A percentile compares a stretch with the other conserved stretches of the same genome.
These are phyloP conservation scores for Dalbergia cultrata DNA, from an alignment of 306 rosid species.

Conservation along the genomic window DNA sequence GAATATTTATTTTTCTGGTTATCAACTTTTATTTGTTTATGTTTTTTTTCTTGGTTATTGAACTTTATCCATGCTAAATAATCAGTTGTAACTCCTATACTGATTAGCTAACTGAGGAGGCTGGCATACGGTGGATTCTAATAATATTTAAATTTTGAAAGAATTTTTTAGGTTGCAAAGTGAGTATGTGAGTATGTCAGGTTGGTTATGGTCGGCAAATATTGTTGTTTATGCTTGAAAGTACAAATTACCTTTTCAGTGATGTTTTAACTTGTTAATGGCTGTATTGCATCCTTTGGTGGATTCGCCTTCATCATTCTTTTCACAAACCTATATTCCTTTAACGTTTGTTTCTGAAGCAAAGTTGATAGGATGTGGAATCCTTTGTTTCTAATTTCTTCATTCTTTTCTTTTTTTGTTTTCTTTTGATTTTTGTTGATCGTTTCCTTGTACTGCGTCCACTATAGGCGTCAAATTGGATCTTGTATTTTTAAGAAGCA, in stretches of 20 bases:
- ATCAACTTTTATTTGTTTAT: neutral
- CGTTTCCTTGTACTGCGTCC: slow-evolving; percentile 27
- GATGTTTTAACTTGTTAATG: slow-evolving; percentile 44
- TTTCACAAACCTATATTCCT: slow-evolving; percentile 46
- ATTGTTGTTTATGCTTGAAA: slow-evolving; percentile 58
- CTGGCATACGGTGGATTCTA: slow-evolving; percentile 28
- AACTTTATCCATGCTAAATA: slow-evolving; percentile 21
- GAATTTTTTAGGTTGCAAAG: slow-evolving; percentile 39
- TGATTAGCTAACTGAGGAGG: slow-evolving; percentile 15
- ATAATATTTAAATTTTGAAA: slow-evolving; percentile 5
- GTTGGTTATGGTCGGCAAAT: slow-evolving; percentile 64
- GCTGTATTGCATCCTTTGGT: slow-evolving; percentile 34
- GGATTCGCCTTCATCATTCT: slow-evolving; percentile 45
- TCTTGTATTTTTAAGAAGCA: slow-evolving; percentile 40
- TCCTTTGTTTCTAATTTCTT: slow-evolving; percentile 34
- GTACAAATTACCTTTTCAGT: slow-evolving; percentile 77
- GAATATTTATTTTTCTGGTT: neutral
- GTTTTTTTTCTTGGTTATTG: slow-evolving; percentile 11
- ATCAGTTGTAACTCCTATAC: slow-evolving; percentile 34
- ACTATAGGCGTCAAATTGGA: slow-evolving; percentile 48
- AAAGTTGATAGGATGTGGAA: slow-evolving; percentile 32
- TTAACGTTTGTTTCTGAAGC: slow-evolving; percentile 29
- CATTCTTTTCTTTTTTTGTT: neutral
- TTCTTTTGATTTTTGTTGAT: slow-evolving; percentile 8
- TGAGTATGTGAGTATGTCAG: slow-evolving; percentile 36